These are phyloP conservation scores for Peronospora farinosa DNA, from an alignment of 352 stramenopile genomes.

Conservation along the genomic window DNA sequence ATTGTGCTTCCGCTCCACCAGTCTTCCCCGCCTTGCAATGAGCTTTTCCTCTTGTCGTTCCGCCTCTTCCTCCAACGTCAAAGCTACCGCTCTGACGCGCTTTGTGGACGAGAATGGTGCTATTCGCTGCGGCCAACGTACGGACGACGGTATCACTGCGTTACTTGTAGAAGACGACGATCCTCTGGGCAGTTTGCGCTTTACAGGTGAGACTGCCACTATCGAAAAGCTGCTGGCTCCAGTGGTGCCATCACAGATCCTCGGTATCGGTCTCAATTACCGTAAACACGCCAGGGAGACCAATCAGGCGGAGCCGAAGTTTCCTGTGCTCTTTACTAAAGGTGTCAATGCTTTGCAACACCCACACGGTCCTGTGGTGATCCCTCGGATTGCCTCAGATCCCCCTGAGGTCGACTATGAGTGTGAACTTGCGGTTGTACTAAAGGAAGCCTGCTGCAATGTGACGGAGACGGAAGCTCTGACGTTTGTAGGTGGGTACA, in stretches of 20 bases:
- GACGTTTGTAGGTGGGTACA: conserved; percentile 85
- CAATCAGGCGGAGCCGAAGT: conserved; percentile 76
- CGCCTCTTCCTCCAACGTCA: conserved; percentile 5
- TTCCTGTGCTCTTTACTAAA: conserved; percentile 87
- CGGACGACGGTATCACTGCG: conserved; percentile 29
- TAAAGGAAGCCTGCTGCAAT: conserved; percentile 76
- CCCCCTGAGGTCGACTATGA: conserved; percentile 87
- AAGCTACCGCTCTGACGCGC: conserved; percentile 57
- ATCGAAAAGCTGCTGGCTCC: conserved; percentile 74
- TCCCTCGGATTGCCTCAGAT: conserved; percentile 61
- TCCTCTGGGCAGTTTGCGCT: conserved; percentile 48
- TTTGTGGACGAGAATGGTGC: conserved; percentile 56
- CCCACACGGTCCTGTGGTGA: conserved; percentile 69
- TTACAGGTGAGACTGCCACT: conserved; percentile 55
- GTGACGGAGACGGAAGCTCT: conserved; percentile 79
- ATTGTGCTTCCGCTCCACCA: conserved; percentile 9
- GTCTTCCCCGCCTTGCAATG: conserved; percentile 7
- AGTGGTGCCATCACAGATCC: conserved; percentile 75
- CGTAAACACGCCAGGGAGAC: conserved; percentile 83
- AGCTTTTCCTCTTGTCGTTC: conserved; percentile 11
- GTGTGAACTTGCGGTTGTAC: conserved; percentile 86
- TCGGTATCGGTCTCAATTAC: conserved; percentile 89
- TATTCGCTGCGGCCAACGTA: conserved; percentile 56
- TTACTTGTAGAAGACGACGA: conserved; percentile 64
- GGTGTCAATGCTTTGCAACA: conserved; percentile 71